Evolutionary conservation across 1,284 basidiomycete genomes (phyloP).

Genomic region (Cryptococcus sp.): DNA sequence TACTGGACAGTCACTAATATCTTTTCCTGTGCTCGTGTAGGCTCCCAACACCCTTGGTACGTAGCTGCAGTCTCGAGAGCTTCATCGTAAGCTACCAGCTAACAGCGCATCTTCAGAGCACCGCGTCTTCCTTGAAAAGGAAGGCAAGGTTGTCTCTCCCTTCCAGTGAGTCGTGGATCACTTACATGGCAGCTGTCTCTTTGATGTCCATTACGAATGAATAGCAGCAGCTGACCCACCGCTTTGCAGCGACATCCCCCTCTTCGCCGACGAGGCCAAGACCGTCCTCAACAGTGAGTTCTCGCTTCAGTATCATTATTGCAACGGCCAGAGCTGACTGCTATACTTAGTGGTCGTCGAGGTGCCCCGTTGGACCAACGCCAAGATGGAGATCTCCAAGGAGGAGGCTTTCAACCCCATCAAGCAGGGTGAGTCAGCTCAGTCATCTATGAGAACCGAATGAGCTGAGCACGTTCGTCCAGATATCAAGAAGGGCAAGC

Average conservation of each 20-base stretch:
- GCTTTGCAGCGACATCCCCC: constrained; percentile 72
- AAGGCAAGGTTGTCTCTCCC: constrained; percentile 79
- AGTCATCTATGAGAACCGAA: neutral
- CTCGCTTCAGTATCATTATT: neutral
- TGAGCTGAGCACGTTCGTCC: constrained; percentile 12
- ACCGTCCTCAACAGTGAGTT: constrained; percentile 81
- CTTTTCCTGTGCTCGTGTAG: constrained; percentile 17
- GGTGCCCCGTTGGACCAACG: constrained; percentile 99
- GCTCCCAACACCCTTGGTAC: constrained; percentile 90
- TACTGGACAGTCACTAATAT: neutral
- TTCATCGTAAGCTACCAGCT: constrained; percentile 12
- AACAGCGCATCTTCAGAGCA: constrained; percentile 65
- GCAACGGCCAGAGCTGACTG: constrained; percentile 1
- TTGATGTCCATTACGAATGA: neutral
- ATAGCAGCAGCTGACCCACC: neutral
- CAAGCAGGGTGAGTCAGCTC: constrained; percentile 68
- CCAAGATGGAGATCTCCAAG: constrained; percentile 98
- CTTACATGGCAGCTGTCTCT: neutral
- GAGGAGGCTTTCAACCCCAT: constrained; percentile 98
- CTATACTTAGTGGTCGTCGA: constrained; percentile 75
- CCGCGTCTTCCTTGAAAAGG: constrained; percentile 90
- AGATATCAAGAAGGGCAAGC: constrained; percentile 68
- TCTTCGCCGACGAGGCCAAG: constrained; percentile 89
- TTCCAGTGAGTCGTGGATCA: constrained; percentile 66
- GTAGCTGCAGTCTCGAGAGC: constrained; percentile 28